phyloP scores from a whole-genome alignment of 352 stramenopile genomes.

The Globisporangium spinosum region DNA sequence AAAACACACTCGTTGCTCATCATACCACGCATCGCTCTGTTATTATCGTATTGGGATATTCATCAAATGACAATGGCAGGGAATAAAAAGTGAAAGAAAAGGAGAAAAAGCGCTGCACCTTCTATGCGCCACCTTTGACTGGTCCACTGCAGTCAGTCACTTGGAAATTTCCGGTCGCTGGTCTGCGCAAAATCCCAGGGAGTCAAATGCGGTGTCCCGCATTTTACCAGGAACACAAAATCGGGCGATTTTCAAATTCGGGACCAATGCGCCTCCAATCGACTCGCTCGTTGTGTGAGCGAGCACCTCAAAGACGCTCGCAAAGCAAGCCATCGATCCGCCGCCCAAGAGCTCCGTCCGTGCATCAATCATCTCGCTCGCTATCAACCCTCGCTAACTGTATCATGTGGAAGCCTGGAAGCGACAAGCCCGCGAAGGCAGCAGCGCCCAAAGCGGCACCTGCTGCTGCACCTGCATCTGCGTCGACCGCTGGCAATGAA shows the following conservation, averaged over 20 bases:
- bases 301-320: background rate
- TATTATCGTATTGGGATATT: too few relatives aligned
- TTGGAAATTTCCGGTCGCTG: background rate
- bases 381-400: background rate
- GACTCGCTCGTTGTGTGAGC: background rate
- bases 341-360: constrained; percentile 7
- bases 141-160: background rate
- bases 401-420: constrained; percentile 26
- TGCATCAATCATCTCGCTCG: background rate
- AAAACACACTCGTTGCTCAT: too few relatives aligned
- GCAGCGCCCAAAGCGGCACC: background rate
- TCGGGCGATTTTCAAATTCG: background rate
- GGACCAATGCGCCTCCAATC: constrained; percentile 14
- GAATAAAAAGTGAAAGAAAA: background rate
- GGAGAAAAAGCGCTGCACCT: background rate
- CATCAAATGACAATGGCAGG: too few relatives aligned
- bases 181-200: too few relatives aligned
- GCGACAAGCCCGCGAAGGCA: constrained; percentile 9
- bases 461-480: constrained; percentile 6
- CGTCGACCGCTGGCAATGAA: constrained; percentile 15
- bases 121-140: background rate
- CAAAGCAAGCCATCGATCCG: background rate
- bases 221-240: too few relatives aligned
- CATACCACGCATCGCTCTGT: too few relatives aligned
- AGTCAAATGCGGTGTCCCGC: too few relatives aligned